These are phyloP conservation scores for Symbiodinium pilosum DNA, from an alignment of 73 alveolate genomes.

Conservation along the genomic window DNA sequence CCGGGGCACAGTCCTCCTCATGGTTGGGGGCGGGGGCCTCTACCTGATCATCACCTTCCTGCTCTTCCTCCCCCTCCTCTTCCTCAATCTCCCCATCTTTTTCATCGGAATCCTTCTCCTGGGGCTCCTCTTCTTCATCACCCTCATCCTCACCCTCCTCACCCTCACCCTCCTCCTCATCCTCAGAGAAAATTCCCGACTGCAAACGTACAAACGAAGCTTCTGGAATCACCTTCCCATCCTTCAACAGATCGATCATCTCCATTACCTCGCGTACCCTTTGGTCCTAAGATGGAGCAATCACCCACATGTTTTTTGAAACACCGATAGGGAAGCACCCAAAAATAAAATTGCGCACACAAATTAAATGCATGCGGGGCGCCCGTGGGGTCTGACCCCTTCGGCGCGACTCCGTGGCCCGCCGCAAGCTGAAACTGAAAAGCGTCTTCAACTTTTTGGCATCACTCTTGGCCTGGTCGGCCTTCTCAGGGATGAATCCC, in stretches of 20 bases:
- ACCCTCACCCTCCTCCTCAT: no score
- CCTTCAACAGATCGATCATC: not conserved
- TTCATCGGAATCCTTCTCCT: not conserved
- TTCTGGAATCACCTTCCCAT: not conserved
- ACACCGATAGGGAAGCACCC: not conserved
- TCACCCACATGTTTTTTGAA: no score
- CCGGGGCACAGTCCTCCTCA: no score
- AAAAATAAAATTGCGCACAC: not conserved
- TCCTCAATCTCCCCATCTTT: not conserved
- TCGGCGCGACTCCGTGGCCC: not conserved
- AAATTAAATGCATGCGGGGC: not conserved
- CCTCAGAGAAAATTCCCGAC: no score
- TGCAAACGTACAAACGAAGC: not conserved
- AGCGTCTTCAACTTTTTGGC: not conserved
- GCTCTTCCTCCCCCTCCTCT: not conserved
- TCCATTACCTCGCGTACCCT: not conserved
- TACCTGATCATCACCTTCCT: not conserved
- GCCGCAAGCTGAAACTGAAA: not conserved
- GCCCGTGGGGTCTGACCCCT: not conserved
- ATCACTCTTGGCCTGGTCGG: not conserved
- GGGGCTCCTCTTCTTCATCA: not conserved
- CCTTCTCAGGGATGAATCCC: not conserved
- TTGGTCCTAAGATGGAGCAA: not conserved
- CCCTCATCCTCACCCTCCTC: no score
- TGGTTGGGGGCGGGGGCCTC: not conserved